Evolutionary conservation across 2,329 filamentous ascomycete species (phyloP), one percentile per base, ranked within the genome.

Genomic region (Metarhizium robertsii): DNA sequence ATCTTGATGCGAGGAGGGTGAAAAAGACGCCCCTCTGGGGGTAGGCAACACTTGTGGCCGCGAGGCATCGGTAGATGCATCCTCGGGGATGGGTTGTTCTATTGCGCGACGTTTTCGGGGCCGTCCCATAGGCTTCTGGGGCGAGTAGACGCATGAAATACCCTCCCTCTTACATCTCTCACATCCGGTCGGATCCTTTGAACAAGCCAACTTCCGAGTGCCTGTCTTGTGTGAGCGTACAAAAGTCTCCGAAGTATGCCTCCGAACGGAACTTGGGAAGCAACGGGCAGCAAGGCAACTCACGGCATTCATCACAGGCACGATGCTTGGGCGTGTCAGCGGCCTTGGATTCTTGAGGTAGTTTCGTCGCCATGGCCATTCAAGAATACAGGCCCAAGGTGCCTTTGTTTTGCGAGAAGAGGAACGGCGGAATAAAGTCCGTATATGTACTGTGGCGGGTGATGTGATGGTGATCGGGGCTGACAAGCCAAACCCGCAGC

Each of bases 231-330:
- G 16, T 38, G 42, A 53, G 55, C 59, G 57, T 53, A 55, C 56
- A 68, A 65, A 67, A 66, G 62, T 65, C 59, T 62, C 66, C 61
- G 64, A 64, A 46, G 59, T 42, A 50, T 25, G 34, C 40, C 52
- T 43, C 54, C 47, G 53, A 32, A 53, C 2, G 20, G 7, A 20
- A 20, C 20, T 20, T 20, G 14, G 18, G 11, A 48, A 4, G 54
- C n/a, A 10, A 11, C 18, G 20, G 36, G 13, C 20, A 11, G 18
- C 25, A 29, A 11, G 45, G 20, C 25, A 47, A 54, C 81, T 69
- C 75, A 86, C 84, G 77, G 69, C 84, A 87, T 67, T 85, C 83
- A 67, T 87, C 84, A 67, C 84, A 87, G 58, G 83, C 83, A 50
- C 81, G 76, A 59, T 80, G 81, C 64, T 82, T 85, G 58, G 72